Base-by-base conservation (phyloP, 306 rosid species). In the Cucurbita argyrosperma region DNA sequence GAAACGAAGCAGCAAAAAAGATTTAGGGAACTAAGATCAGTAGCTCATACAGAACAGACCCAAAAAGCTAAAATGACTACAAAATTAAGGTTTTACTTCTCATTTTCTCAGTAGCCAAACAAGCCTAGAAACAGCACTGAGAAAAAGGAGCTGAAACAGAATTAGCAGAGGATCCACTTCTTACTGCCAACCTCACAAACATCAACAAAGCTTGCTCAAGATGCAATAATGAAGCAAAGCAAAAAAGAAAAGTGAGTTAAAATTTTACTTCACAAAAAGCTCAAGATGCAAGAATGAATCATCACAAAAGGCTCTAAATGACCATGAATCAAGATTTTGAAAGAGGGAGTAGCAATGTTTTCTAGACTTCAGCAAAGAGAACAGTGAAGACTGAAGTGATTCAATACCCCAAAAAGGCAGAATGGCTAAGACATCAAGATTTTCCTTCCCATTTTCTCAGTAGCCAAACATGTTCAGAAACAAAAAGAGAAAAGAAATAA, bases 131-230 rank as follows among this genome's bases (percentile, higher is more conserved):
- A 53, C 11, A 53, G 11, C 11, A 51, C 1, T 12, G 54, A 50
- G 54, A 50, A 14, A 50, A 50, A 50, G n/a, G 58, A 53, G 58
- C 26, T 53, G 58, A 53, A 53, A 53, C 58, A 53, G 26, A 53
- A 2, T 6, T 13, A 53, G 58, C 0, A 53, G 11, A 85, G 67
- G 70, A 52, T 77, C 74, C 82, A 80, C 73, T 75, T 63, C 74
- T 55, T 18, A 70, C 60, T n/a, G 10, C 35, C 12, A 77, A 74
- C 69, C 68, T n/a, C 13, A 8, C 23, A 65, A 10, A 40, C 71
- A 40, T 37, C 76, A 83, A 53, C 72, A 72, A 68, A 46, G 35
- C 53, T 64, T 74, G 75, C 62, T 59, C 60, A 64, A 81, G 78
- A 83, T 77, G 56, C 79, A 83, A 7, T n/a, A 60, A 14, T 19